Base-by-base conservation (phyloP, 2,329 filamentous ascomycete species). In the Cladosporium sp. region DNA sequence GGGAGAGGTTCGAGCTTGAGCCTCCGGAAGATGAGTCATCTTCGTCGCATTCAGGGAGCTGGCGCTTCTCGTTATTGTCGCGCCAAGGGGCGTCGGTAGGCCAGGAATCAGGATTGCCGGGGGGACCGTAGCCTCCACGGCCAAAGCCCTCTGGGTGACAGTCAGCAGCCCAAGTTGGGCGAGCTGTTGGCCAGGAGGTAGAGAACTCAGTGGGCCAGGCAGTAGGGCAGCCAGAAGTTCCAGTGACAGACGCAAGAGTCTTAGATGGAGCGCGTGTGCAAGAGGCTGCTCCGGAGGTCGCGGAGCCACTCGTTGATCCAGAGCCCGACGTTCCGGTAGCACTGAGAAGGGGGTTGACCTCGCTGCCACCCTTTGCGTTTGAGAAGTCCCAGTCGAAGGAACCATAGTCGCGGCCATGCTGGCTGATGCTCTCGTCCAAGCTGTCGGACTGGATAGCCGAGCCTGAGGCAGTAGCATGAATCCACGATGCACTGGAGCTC, bases 341-440 rank as follows among this genome's bases (percentile, higher is more conserved):
- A 43, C 57, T 60, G 28, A 70, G 41, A 44, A 77, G 71, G 3
- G 74, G 74, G 51, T 77, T 76, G 16, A 67, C 65, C 42, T 67
- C 69, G 51, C 61, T 72, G 14, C 78, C 77, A 14, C 78, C 79
- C 38, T 73, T 75, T 8, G 77, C 79, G 41, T 63, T 60, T 42
- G 72, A 68, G 22, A 81, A 69, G 54, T 77, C 68, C 62, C 80
- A 73, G 8, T 58, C 65, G 57, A 80, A 78, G 1, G 70, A 59
- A 28, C 54, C 58, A 9, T 53, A 53, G 35, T 46, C 50, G 16
- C 32, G 16, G 48, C 71, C 70, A 58, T 83, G 80, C 56, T 76
- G 65, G 5, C 46, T 53, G 33, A 83, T 74, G 11, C 52, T 60
- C 9, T 68, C 73, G 13, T 65, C 66, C n/a, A 68, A 56, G 50